Percentiles rank a stretch among this genome's conserved stretches.
Conservation (phyloP, 2,329 filamentous ascomycete genomes). For the Cryphonectria radicalis region DNA sequence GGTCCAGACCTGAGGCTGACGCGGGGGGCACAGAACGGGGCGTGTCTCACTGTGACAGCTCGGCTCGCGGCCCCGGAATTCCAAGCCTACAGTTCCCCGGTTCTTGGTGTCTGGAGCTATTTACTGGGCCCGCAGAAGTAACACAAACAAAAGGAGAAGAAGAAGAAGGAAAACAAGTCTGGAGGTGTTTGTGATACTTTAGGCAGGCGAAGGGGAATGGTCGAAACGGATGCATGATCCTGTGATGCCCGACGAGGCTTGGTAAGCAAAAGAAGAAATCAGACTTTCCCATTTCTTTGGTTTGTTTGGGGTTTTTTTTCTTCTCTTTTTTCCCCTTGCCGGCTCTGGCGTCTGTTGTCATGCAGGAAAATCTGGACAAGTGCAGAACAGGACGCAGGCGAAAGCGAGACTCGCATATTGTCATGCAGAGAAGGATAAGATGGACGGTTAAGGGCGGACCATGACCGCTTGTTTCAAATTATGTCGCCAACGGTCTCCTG, state of each 20-base stretch:
- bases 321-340: background rate
- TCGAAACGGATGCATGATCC: background rate
- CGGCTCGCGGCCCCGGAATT: constrained; percentile 18
- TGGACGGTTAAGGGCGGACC: background rate
- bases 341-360: background rate
- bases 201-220: background rate
- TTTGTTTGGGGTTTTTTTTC: background rate
- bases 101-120: background rate
- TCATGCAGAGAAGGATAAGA: background rate
- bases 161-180: background rate
- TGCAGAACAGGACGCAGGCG: background rate
- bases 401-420: background rate
- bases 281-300: background rate
- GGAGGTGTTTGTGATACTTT: background rate
- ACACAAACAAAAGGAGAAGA: background rate
- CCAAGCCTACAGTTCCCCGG: constrained; percentile 3
- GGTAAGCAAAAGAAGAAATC: background rate
- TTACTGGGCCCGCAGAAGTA: constrained; percentile 4
- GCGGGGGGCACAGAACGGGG: background rate
- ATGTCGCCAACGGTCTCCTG: background rate
- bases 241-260: background rate
- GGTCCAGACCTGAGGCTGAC: constrained; percentile 23
- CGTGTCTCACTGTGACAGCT: constrained; percentile 15
- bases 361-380: background rate
- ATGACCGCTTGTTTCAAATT: background rate